Percentiles rank a stretch among this genome's conserved stretches.
Conservation (phyloP, 306 rosid species). For the Rubus idaeus region DNA sequence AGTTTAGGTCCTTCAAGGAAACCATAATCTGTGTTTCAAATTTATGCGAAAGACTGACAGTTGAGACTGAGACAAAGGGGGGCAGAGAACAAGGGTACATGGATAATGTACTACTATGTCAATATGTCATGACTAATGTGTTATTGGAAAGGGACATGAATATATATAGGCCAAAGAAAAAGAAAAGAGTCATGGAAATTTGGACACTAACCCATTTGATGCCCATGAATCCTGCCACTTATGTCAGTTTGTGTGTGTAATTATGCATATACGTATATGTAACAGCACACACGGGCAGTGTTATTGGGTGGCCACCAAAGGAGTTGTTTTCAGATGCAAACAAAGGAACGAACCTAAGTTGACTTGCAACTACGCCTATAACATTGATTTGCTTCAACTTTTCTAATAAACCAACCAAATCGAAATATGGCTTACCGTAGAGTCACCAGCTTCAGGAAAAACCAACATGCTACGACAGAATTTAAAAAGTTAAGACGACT, state of each 20-base stretch:
- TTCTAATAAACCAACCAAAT: background rate
- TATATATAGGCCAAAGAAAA: background rate
- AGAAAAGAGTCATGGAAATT: background rate
- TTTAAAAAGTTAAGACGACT: background rate
- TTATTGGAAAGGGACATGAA: background rate
- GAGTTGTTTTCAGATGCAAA: slow-evolving; percentile 2
- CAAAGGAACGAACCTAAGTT: background rate
- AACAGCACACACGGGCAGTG: background rate
- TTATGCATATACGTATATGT: background rate
- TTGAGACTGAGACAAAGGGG: background rate
- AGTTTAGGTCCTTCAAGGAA: no score
- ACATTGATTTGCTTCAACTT: background rate
- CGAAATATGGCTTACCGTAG: background rate
- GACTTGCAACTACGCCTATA: background rate
- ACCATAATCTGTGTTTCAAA: background rate
- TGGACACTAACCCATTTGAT: background rate
- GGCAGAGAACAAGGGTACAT: background rate
- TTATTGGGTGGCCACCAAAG: background rate
- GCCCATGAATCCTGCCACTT: background rate
- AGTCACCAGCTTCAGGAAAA: background rate
- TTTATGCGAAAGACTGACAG: background rate
- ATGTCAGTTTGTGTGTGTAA: background rate
- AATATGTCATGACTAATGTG: background rate
- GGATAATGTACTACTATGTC: background rate
- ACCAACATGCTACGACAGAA: background rate